phyloP scores from a whole-genome alignment of 225 moss, liverwort and hornwort species.

The Asterella californica region DNA sequence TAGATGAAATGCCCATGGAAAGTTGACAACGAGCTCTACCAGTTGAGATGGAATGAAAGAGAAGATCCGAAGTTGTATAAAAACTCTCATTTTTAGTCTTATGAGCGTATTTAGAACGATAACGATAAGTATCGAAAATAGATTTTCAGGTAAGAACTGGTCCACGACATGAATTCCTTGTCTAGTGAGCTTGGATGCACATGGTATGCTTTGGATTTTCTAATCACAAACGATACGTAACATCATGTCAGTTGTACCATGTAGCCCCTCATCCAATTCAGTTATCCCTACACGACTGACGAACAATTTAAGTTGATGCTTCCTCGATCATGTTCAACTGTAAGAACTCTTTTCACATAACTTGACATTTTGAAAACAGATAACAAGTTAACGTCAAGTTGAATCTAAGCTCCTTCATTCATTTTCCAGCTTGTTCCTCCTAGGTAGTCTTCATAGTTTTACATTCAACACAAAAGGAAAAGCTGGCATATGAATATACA shows the following conservation, averaged over 20 bases:
- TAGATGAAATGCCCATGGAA: too few species aligned
- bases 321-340: background rate
- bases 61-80: too few species aligned
- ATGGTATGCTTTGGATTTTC: slow-evolving; percentile 79
- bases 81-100: too few species aligned
- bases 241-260: background rate
- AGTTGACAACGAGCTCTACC: too few species aligned
- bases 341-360: background rate
- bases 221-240: slow-evolving; percentile 20
- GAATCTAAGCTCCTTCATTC: background rate
- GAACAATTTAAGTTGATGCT: background rate
- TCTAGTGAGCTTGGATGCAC: slow-evolving; percentile 76
- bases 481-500: slow-evolving; percentile 17
- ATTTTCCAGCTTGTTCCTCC: background rate
- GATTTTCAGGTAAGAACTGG: too few species aligned
- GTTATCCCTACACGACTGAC: background rate
- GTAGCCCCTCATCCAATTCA: background rate
- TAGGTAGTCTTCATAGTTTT: background rate
- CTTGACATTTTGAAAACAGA: background rate
- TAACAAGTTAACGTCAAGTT: background rate
- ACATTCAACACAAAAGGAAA: background rate
- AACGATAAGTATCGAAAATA: too few species aligned
- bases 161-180: slow-evolving; percentile 59
- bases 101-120: too few species aligned
- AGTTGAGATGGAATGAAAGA: too few species aligned